phyloP scores from a whole-genome alignment of 106 monocot species.

The Chionographis japonica region DNA sequence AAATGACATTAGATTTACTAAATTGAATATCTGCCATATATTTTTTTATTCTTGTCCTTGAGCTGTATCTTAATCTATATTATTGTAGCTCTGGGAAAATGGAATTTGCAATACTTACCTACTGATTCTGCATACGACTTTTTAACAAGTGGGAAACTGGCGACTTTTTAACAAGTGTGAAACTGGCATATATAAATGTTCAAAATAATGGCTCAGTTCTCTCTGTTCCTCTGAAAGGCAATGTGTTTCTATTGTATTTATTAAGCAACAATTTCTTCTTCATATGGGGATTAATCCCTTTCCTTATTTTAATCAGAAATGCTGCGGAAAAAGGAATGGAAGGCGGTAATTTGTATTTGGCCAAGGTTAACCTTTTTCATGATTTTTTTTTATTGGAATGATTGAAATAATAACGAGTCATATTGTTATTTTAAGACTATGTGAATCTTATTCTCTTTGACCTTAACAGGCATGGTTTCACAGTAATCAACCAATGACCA shows the following conservation, averaged over 20 bases:
- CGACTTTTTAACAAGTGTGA: too few species aligned
- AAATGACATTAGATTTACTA: too few species aligned
- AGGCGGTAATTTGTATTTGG: slow-evolving; percentile 49
- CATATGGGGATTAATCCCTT: neutral
- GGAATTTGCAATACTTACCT: too few species aligned
- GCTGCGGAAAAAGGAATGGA: slow-evolving; percentile 49
- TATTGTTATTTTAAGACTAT: neutral
- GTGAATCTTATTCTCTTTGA: neutral
- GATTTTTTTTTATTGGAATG: neutral
- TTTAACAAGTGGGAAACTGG: too few species aligned
- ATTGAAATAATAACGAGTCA: neutral
- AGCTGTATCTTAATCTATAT: too few species aligned
- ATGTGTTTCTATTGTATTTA: neutral
- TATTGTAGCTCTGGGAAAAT: too few species aligned
- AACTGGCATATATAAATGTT: too few species aligned
- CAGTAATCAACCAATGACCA: slow-evolving; percentile 69
- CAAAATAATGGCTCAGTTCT: neutral
- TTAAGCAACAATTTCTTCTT: too few species aligned
- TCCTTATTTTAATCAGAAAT: slow-evolving; percentile 28
- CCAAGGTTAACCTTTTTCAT: slow-evolving; percentile 33
- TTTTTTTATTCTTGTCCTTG: too few species aligned
- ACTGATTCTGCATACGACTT: too few species aligned
- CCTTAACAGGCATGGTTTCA: slow-evolving; percentile 60
- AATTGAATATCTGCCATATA: too few species aligned
- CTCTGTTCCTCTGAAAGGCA: neutral